These are phyloP conservation scores for Passiflora organensis DNA, from an alignment of 345 rosid genomes.

Conservation along the genomic window DNA sequence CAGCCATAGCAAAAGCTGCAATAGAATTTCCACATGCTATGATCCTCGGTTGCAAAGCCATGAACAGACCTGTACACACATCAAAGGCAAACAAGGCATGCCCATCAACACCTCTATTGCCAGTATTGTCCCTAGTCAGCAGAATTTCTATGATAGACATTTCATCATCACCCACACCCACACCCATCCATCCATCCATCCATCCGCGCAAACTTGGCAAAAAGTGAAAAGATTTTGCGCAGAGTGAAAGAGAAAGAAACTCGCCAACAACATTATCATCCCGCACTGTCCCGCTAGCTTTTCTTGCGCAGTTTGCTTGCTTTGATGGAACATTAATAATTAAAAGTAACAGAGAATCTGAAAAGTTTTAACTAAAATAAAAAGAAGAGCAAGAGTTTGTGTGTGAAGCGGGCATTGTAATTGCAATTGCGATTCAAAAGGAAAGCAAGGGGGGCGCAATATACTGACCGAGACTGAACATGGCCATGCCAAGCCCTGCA, in stretches of 20 bases:
- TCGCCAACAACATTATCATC: constrained; percentile 23
- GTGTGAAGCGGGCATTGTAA: too few species aligned
- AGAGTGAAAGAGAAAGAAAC: neutral
- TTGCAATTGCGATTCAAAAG: neutral
- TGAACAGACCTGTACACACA: constrained; percentile 70
- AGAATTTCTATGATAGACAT: neutral
- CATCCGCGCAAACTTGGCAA: constrained; percentile 6
- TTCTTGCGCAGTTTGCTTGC: constrained; percentile 19
- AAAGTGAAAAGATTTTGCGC: constrained; percentile 2
- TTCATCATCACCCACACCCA: constrained; percentile 18
- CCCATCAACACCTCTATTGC: constrained; percentile 21
- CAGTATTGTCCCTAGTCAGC: constrained; percentile 14
- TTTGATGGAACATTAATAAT: constrained; percentile 33
- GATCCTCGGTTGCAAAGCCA: constrained; percentile 99
- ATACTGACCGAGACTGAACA: constrained; percentile 99
- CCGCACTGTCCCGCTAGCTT: constrained; percentile 18
- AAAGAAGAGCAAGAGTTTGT: neutral
- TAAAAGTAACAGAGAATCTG: constrained; percentile 18
- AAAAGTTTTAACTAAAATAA: constrained; percentile 4
- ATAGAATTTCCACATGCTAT: constrained; percentile 96
- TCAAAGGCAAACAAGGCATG: constrained; percentile 10
- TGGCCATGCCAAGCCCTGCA: constrained; percentile 99
- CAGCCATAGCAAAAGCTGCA: constrained; percentile 86
- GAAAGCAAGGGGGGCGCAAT: neutral
- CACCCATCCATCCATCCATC: constrained; percentile 11